These are phyloP conservation scores for Gossypium sturtianum DNA, from an alignment of 345 rosid species.

Conservation along the genomic window DNA sequence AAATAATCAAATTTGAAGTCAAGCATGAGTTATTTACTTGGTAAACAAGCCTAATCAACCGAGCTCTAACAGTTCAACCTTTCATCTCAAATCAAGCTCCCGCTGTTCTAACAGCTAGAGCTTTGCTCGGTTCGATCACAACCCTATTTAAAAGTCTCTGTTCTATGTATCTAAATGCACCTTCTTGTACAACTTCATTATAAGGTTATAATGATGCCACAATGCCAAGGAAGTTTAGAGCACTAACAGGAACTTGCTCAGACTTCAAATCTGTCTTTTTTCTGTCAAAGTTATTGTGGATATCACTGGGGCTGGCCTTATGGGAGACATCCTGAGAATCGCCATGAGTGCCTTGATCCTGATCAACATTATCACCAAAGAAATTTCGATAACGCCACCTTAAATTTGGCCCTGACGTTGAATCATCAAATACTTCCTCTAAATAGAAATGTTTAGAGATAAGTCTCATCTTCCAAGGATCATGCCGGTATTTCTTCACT, in stretches of 20 bases:
- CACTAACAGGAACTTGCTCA: constrained; percentile 34
- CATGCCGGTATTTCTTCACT: constrained; percentile 41
- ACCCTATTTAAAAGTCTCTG: not conserved
- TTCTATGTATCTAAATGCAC: constrained; percentile 1
- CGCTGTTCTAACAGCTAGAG: not conserved
- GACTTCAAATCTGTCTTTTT: constrained; percentile 16
- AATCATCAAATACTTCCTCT: constrained; percentile 71
- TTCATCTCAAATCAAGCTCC: not conserved
- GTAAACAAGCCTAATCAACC: not conserved
- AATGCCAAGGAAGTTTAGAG: not conserved
- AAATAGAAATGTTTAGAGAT: constrained; percentile 63
- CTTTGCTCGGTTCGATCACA: not conserved
- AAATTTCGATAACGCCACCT: constrained; percentile 69
- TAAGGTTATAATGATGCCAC: not conserved
- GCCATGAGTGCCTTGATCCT: constrained; percentile 23
- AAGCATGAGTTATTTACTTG: not conserved
- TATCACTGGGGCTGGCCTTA: not conserved
- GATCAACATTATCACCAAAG: constrained; percentile 35
- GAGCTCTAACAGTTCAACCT: not conserved
- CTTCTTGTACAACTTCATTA: not conserved
- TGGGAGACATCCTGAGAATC: constrained; percentile 17
- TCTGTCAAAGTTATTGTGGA: constrained; percentile 12
- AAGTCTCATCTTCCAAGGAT: constrained; percentile 45
- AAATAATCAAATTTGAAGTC: not conserved
- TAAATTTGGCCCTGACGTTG: constrained; percentile 47